Percentiles rank a stretch among this genome's conserved stretches.
Conservation (phyloP, 306 rosid genomes). For the Neltuma alba region DNA sequence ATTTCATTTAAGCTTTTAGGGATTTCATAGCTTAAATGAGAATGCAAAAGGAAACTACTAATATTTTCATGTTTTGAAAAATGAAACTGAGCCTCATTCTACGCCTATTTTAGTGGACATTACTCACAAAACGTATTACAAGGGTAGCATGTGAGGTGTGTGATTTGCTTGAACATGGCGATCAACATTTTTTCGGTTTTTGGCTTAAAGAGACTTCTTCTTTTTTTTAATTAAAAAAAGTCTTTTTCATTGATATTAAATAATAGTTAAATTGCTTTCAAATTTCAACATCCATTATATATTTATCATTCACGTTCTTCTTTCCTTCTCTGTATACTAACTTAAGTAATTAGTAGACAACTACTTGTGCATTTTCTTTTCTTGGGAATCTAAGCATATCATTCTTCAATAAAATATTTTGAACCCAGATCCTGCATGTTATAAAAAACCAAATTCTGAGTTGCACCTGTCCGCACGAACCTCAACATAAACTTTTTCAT, state of each 20-base stretch:
- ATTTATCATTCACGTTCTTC: not conserved
- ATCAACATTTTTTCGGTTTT: not conserved
- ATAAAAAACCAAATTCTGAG: not conserved
- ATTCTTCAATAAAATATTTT: conserved; percentile 20
- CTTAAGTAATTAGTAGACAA: conserved; percentile 23
- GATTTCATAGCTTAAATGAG: not conserved
- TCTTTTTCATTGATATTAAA: not conserved
- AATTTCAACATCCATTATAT: not conserved
- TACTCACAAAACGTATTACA: not conserved
- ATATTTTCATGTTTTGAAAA: not conserved
- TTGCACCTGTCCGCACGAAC: not conserved
- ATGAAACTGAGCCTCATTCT: conserved; percentile 6
- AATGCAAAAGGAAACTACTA: not conserved
- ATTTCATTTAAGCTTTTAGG: not conserved
- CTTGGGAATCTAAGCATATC: not conserved
- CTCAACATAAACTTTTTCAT: not conserved
- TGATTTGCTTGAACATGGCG: not conserved
- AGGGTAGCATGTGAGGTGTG: conserved; percentile 7
- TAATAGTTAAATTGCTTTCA: not conserved
- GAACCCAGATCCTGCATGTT: not conserved
- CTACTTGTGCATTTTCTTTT: not conserved
- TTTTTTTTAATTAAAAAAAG: not conserved
- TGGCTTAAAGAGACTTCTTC: not conserved
- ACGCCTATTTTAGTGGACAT: conserved; percentile 16
- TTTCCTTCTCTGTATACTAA: not conserved